These are phyloP conservation scores for Cornus controversa DNA, from an alignment of 148 eudicot genomes.

Conservation along the genomic window DNA sequence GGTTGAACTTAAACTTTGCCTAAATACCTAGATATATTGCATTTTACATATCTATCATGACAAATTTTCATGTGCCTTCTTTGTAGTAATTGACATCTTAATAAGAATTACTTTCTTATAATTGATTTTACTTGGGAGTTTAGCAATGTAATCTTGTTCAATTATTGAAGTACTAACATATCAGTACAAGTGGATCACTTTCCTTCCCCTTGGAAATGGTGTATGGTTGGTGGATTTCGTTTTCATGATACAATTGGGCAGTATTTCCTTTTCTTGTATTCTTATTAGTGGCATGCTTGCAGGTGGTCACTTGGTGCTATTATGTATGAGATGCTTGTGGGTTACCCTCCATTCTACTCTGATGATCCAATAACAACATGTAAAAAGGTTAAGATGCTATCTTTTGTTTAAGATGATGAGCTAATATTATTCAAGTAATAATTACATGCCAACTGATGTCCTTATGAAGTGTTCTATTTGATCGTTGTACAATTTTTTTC, in stretches of 20 bases:
- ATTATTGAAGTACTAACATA: background rate
- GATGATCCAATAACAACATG: conserved; percentile 74
- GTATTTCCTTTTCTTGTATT: background rate
- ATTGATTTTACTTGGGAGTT: background rate
- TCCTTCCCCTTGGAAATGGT: background rate
- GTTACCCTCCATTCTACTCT: conserved; percentile 75
- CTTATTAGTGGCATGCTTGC: conserved; percentile 15
- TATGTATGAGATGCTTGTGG: conserved; percentile 83
- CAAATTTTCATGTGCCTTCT: background rate
- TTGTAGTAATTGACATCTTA: background rate
- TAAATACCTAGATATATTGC: background rate
- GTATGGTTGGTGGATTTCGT: background rate
- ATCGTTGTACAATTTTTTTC: background rate
- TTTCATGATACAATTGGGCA: background rate
- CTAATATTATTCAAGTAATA: background rate
- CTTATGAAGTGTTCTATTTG: background rate
- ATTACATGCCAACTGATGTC: background rate
- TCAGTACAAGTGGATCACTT: background rate
- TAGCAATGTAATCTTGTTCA: background rate
- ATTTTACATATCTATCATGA: background rate
- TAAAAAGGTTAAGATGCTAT: conserved; percentile 44
- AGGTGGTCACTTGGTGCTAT: conserved; percentile 89
- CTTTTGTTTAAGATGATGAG: background rate
- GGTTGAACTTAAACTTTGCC: background rate
- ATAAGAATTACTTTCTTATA: background rate